phyloP scores from a whole-genome alignment of 202 grass and related monocot genomes.

The Bolboschoenoplectus hybrid region DNA sequence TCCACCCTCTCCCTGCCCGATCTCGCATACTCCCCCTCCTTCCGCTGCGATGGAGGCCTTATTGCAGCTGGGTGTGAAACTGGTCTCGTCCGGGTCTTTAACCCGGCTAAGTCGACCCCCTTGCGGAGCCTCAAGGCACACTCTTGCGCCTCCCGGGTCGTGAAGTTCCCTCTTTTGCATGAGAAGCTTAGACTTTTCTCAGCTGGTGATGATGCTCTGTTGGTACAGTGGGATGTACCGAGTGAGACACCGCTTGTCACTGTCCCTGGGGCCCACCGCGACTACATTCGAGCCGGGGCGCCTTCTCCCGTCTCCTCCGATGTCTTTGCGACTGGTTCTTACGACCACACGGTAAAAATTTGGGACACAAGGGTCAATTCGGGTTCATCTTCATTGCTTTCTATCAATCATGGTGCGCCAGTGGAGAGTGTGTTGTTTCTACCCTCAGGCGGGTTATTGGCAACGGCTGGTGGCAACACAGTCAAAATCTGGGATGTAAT shows the following conservation, averaged over 20 bases:
- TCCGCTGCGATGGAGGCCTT: constrained; percentile 73
- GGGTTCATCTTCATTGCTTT: constrained; percentile 39
- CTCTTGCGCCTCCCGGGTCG: constrained; percentile 56
- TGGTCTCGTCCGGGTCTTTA: constrained; percentile 77
- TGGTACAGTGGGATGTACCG: constrained; percentile 83
- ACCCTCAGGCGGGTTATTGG: constrained; percentile 76
- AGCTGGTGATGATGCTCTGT: constrained; percentile 74
- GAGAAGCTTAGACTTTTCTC: constrained; percentile 79
- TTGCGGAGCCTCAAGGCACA: constrained; percentile 64
- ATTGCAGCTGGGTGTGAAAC: constrained; percentile 65
- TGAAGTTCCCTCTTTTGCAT: constrained; percentile 62
- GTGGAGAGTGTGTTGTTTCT: constrained; percentile 84
- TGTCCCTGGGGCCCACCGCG: constrained; percentile 71
- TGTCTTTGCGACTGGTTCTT: constrained; percentile 78
- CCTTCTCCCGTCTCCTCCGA: constrained; percentile 57
- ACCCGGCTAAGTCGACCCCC: constrained; percentile 43
- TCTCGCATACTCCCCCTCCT: constrained; percentile 70
- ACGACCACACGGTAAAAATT: constrained; percentile 70
- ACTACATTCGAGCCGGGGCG: constrained; percentile 82
- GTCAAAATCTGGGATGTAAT: constrained; percentile 95
- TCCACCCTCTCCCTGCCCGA: constrained; percentile 47
- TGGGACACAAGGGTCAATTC: constrained; percentile 69
- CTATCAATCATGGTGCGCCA: constrained; percentile 59
- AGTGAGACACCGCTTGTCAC: constrained; percentile 60
- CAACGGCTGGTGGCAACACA: constrained; percentile 69